Evolutionary conservation across 164 flowering plant genomes (phyloP).

Genomic region (Kingdonia uniflora): DNA sequence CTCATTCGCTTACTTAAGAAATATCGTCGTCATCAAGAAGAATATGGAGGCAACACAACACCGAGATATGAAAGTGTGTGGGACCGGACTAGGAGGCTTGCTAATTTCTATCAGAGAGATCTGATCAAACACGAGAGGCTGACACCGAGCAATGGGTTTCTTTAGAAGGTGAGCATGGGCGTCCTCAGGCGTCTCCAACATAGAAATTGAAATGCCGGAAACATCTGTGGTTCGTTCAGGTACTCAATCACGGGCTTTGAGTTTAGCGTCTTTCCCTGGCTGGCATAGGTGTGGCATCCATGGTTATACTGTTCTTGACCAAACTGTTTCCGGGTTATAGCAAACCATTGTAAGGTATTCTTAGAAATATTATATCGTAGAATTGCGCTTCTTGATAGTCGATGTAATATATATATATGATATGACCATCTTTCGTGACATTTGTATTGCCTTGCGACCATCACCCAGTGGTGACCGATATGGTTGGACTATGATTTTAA

Average conservation of each 20-base stretch:
- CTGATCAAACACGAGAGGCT: neutral
- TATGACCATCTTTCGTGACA: too few relatives aligned
- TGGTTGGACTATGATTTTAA: too few relatives aligned
- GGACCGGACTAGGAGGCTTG: neutral
- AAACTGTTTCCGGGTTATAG: too few relatives aligned
- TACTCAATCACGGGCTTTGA: neutral
- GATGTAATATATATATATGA: too few relatives aligned
- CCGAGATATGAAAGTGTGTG: slow-evolving; percentile 4
- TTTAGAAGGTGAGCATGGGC: neutral
- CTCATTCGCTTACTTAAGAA: slow-evolving; percentile 1
- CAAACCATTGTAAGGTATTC: too few relatives aligned
- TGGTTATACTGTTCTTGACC: neutral
- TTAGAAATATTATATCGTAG: too few relatives aligned
- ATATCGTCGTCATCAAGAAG: neutral
- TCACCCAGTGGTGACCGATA: too few relatives aligned
- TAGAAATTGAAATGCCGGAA: slow-evolving; percentile 5
- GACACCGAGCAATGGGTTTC: neutral
- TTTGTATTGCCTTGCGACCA: too few relatives aligned
- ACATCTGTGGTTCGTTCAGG: neutral
- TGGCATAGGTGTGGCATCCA: neutral
- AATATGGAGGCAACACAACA: neutral
- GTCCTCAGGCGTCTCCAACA: neutral
- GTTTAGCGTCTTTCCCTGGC: slow-evolving; percentile 1
- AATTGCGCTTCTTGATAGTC: too few relatives aligned
- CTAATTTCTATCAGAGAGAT: neutral